Evolutionary conservation across 495 filamentous ascomycete species (phyloP).

Genomic region (Eremomyces bilateralis): DNA sequence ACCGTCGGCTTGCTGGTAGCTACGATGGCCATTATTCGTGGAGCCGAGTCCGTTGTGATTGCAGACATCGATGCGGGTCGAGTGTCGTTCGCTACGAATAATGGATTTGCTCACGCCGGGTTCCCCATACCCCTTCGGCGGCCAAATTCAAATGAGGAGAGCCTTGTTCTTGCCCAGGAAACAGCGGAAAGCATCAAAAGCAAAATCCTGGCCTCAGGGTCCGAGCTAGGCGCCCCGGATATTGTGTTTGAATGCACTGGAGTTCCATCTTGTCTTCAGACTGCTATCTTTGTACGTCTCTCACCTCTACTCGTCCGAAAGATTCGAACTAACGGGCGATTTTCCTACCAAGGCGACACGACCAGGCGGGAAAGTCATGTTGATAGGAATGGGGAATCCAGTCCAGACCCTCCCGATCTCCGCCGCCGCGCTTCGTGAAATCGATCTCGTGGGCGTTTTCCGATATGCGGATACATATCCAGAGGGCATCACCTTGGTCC

Average conservation of each 20-base stretch:
- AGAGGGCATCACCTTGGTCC: slow-evolving; percentile 53
- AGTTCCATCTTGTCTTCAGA: slow-evolving; percentile 68
- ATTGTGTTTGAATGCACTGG: slow-evolving; percentile 83
- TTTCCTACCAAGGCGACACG: slow-evolving; percentile 34
- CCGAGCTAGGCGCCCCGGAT: slow-evolving; percentile 42
- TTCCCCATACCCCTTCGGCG: slow-evolving; percentile 23
- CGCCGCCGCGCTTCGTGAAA: slow-evolving; percentile 65
- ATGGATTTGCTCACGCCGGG: slow-evolving; percentile 42
- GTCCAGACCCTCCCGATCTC: slow-evolving; percentile 71
- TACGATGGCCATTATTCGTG: slow-evolving; percentile 42
- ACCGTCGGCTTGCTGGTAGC: slow-evolving; percentile 61
- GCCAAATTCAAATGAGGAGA: slow-evolving; percentile 29
- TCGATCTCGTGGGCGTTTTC: slow-evolving; percentile 85
- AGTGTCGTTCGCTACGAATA: slow-evolving; percentile 45
- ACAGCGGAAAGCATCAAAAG: slow-evolving; percentile 29
- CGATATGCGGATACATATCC: slow-evolving; percentile 75
- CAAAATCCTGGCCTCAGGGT: slow-evolving; percentile 21
- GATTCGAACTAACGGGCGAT: too few species aligned
- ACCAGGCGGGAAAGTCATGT: slow-evolving; percentile 60
- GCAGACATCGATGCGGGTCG: slow-evolving; percentile 60
- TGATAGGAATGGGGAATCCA: slow-evolving; percentile 88
- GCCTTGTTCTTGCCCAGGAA: slow-evolving; percentile 36
- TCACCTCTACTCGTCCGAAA: neutral
- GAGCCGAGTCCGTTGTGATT: slow-evolving; percentile 43
- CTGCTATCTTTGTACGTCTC: slow-evolving; percentile 45